Evolutionary conservation across 768 basidiomycete species (phyloP), one percentile per base, ranked within the genome.

Genomic region (Pleurotus citrinopileatus): DNA sequence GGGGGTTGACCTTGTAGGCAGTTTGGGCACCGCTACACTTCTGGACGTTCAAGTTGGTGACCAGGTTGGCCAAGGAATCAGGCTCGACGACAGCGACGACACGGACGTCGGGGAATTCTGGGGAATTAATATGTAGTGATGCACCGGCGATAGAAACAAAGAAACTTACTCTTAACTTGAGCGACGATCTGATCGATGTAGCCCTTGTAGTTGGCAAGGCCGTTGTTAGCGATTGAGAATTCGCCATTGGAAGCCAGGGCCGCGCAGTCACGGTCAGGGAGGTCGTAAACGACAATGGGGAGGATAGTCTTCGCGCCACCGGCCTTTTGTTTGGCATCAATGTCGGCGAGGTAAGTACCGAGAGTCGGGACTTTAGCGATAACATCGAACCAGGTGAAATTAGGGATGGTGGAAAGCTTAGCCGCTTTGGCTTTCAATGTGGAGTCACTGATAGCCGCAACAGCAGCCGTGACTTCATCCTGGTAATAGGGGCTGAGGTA

Each of bases 51-150:
- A 84, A 60, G 76, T 86, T 86, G 63, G 83, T 86, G 61, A 86
- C 84, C 61, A 87, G 62, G 72, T 86, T 86, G 55, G 83, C 84
- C 42, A 87, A 70, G 37, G 83, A 83, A 66, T 86, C 84, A 57
- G 84, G 83, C 66, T 86, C 84, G 52, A 84, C 76, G 64, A 84
- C 81, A 45, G 84, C 83, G 40, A 85, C 76, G 57, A 86, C 79
- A 50, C 80, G 78, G 58, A 84, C 82, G 60, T 79, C 74, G 43
- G 83, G 83, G 73, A 70, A 83, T 56, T 74, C 79, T 79, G 46
- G 6, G 32, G 22, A 42, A 15, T 20, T 19, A 42, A 23, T 55
- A 1, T 61, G 29, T 15, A 22, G 42, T 15, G 42, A 45, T 13
- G 43, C 28, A 29, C 22, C 42, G 52, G 53, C 25, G 15, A 29